Evolutionary conservation across 2,329 filamentous ascomycete species (phyloP), one percentile per base, ranked within the genome.

Genomic region (Claviceps cyperi): DNA sequence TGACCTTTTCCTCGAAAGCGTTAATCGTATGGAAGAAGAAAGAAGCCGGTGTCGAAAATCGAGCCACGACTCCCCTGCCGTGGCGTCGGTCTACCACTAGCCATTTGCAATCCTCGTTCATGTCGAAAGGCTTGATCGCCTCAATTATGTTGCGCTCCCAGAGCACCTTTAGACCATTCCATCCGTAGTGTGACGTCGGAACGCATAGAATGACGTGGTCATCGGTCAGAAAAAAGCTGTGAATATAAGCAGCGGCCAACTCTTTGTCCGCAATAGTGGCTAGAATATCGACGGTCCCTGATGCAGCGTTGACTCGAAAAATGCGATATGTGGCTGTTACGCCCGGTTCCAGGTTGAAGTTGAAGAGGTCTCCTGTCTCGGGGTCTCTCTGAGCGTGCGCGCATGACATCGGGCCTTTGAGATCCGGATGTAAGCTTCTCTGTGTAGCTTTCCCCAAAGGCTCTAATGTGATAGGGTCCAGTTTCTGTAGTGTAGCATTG

Each of bases 11-110:
- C 58, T 91, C 84, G 61, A 81, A 92, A 0, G 85, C 77, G 56
- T 94, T 94, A 60, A 87, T 70, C 0, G 77, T 78, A 65, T 94
- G 87, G 63, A 94, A 94, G 64, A 80, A 83, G 69, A 90, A 94
- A 45, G 81, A 81, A 0, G 84, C 75, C 0, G 77, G 73, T 15
- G 78, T 83, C 17, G 81, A 75, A 58, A 84, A 90, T 1, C 73
- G 77, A 7, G 78, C 82, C 0, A 92, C 73, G 0, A 92, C 67
- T 0, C 86, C 86, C 46, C 72, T 71, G 4, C 72, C 75, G 2
- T 70, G 65, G 3, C 61, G 70, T 1, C 86, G 78, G 60, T 92
- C 86, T 17, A 94, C 65, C 0, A 94, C 77, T 54, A 85, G 79
- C 87, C 88, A 94, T 28, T 66, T 76, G 38, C 79, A 80, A 39